Evolutionary conservation across 768 basidiomycete genomes (phyloP), one percentile per base, ranked within the genome.

Genomic region (Podaxis sp.): DNA sequence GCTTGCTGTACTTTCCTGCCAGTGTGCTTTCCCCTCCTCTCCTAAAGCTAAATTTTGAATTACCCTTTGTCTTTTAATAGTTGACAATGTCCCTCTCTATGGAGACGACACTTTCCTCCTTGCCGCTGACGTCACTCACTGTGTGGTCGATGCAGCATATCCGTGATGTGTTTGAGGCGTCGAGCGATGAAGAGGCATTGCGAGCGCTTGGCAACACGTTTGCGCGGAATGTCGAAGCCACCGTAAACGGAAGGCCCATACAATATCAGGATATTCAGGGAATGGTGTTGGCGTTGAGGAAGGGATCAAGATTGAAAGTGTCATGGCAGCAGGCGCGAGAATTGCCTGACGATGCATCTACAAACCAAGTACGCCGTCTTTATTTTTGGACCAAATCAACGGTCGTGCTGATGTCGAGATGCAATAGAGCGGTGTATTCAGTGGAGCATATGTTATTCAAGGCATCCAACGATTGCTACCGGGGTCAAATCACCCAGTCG

Each of bases 101-200:
- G 55, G 46, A 55, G 54, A 62, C 54, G 37, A 47, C 61, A 55
- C 24, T 50, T 25, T 62, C 61, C 1, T 25, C 55, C 17, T 25
- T 36, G 22, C 15, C 61, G 13, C n/a, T 62, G 36, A 55, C 61
- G 37, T 65, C 64, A 19, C 64, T 65, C 1, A 56, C 64, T 17
- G 41, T 49, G 22, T 65, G 65, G 65, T 65, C 65, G 9, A 55
- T 50, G 43, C 36, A 58, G 24, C 65, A 59, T 12, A 65, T 65
- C 5, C 25, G 38, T 8, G 43, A 58, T 24, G 57, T 65, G 19
- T 65, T 65, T 24, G 56, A 65, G 29, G 65, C 65, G n/a, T n/a
- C 61, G 11, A 63, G 53, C 27, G 61, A 65, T 38, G 61, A 63
- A 3, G 65, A 59, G 15, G 51, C 65, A 1, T 19, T 65, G 36